Base-by-base conservation (phyloP, 2,329 filamentous ascomycete genomes). In the Ascochyta clinopodiicola region DNA sequence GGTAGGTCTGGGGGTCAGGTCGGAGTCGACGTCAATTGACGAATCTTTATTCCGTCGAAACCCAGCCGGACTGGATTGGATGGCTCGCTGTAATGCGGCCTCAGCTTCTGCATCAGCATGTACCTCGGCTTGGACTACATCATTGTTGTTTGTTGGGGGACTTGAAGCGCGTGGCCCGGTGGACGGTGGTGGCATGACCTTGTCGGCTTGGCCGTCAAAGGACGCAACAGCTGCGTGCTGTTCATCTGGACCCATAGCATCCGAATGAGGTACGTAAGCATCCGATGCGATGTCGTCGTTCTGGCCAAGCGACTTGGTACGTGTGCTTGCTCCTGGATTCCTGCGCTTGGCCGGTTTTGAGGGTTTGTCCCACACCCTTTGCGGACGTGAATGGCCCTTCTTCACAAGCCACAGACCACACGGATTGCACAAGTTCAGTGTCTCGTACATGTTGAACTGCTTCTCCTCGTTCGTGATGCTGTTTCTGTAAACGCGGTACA, bases 401-500 rank as follows among this genome's bases (percentile, higher is more conserved):
- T 97, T 98, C 57, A 88, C 87, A 65, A 99, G 88, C 92, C 92
- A 99, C 37, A 99, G 87, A 17, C 95, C 95, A 73, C 95, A 99
- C 55, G 94, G 92, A 73, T 99, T 99, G 81, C 95, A 99, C 34
- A 98, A 84, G 25, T 90, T 82, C 51, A 91, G 84, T 65, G 91
- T 85, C 39, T 83, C 84, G 81, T 90, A 97, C 36, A 72, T 70
- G 12, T 72, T 63, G 51, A 69, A 61, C 59, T 83, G 82, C 72
- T 87, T 88, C 71, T 90, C 87, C 44, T 89, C 86, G 3, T 81
- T 78, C 1, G 80, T 84, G 6, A 93, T 74, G 10, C 83, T 84
- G 74, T 95, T 96, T 79, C 93, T 94, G 71, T 91, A 85, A 25
- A 94, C 79, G 45, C 92, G 87, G 73, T 93, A 92, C 40, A 84